phyloP scores from a whole-genome alignment of 768 basidiomycete genomes.

The Tulasnella sp. region DNA sequence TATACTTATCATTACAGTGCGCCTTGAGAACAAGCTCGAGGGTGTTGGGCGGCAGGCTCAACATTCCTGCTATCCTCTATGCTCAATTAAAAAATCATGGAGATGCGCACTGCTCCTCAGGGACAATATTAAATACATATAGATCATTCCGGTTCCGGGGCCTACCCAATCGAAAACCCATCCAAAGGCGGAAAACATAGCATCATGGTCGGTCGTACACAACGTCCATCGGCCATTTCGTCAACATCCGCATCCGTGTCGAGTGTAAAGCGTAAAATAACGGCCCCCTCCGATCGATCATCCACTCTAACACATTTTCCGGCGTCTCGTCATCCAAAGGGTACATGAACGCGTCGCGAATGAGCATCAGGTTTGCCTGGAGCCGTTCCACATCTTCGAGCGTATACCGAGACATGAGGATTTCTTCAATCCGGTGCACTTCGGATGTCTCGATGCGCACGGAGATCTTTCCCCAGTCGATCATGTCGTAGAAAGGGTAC shows the following conservation, averaged over 20 bases:
- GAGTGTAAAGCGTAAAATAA: slow-evolving; percentile 31
- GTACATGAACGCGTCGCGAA: slow-evolving; percentile 32
- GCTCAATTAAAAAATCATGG: no score
- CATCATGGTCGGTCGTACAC: slow-evolving; percentile 8
- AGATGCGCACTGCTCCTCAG: no score
- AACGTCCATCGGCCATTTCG: slow-evolving; percentile 25
- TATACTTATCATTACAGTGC: no score
- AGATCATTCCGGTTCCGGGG: no score
- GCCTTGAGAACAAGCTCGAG: no score
- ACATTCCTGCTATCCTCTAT: no score
- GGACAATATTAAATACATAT: no score
- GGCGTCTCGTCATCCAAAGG: slow-evolving; percentile 27
- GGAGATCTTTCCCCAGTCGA: slow-evolving; percentile 33
- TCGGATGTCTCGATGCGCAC: slow-evolving; percentile 29
- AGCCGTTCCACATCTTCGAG: slow-evolving; percentile 26
- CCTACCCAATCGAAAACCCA: no score
- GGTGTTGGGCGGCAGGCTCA: no score
- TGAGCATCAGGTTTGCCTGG: slow-evolving; percentile 30
- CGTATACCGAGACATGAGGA: slow-evolving; percentile 27
- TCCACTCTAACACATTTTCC: slow-evolving; percentile 23
- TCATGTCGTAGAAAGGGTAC: slow-evolving; percentile 31
- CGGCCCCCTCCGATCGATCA: slow-evolving; percentile 26
- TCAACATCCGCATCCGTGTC: slow-evolving; percentile 28
- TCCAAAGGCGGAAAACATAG: no score
- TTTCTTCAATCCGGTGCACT: slow-evolving; percentile 30